phyloP scores from a whole-genome alignment of 2,329 filamentous ascomycete species.

The Pyrenochaeta sp. region DNA sequence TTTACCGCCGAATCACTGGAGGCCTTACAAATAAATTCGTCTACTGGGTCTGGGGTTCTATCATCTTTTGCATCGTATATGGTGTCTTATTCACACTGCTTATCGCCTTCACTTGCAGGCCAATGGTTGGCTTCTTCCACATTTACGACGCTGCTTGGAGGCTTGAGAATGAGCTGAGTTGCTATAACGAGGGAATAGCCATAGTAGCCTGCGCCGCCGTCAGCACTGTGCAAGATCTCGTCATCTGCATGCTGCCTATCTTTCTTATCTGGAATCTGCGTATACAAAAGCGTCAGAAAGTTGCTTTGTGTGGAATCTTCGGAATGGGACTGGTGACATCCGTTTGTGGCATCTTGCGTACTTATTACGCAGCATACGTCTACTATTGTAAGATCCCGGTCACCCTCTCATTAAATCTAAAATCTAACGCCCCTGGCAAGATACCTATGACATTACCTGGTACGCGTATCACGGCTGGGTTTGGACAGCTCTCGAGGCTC shows the following conservation, averaged over 20 bases:
- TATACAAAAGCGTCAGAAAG: constrained; percentile 54
- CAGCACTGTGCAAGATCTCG: constrained; percentile 51
- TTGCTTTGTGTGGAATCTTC: constrained; percentile 56
- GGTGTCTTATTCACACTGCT: constrained; percentile 48
- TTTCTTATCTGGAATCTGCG: constrained; percentile 57
- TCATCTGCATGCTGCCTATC: constrained; percentile 53
- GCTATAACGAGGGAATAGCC: constrained; percentile 50
- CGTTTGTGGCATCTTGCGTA: constrained; percentile 47
- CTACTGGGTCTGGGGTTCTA: constrained; percentile 48
- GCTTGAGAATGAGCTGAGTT: constrained; percentile 41
- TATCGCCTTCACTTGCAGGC: constrained; percentile 50
- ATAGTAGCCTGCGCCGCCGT: constrained; percentile 51
- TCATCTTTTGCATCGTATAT: constrained; percentile 51
- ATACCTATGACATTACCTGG: constrained; percentile 53
- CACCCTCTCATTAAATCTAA: neutral
- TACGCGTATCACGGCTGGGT: constrained; percentile 50
- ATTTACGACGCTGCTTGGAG: constrained; percentile 47
- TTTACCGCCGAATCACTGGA: constrained; percentile 55
- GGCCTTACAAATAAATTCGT: constrained; percentile 48
- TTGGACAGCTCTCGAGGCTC: constrained; percentile 53
- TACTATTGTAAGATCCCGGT: constrained; percentile 32
- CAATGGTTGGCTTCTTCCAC: constrained; percentile 53
- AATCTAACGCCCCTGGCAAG: constrained; percentile 9
- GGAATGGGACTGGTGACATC: constrained; percentile 54
- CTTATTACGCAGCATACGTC: constrained; percentile 47